Conservation (phyloP, 352 stramenopile genomes). For the Pythium aristosporum region DNA sequence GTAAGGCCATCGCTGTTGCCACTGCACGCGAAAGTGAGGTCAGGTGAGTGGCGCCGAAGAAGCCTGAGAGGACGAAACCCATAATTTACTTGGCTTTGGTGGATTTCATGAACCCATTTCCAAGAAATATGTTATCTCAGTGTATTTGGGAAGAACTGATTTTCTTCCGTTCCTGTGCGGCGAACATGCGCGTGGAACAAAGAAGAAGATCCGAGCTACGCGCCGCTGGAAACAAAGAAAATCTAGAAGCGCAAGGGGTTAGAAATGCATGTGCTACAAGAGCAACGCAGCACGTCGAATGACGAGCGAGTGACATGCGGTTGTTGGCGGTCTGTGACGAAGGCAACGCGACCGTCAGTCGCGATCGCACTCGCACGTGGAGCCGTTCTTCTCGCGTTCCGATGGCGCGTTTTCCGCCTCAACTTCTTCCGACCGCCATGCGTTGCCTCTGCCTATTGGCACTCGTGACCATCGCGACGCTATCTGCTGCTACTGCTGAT, state of each 20-base stretch:
- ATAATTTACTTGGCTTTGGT: background rate
- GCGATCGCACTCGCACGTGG: background rate
- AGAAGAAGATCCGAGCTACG: background rate
- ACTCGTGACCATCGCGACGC: background rate
- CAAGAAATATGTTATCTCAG: background rate
- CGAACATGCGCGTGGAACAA: background rate
- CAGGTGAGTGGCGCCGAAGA: background rate
- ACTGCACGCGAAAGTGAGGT: conserved; percentile 15
- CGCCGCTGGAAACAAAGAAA: background rate
- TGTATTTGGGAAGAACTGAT: background rate
- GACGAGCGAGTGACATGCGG: background rate
- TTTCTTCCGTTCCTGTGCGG: background rate
- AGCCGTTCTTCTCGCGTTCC: background rate
- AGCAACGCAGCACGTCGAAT: background rate
- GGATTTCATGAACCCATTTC: background rate
- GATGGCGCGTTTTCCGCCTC: background rate
- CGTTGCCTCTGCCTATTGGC: background rate
- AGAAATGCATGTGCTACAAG: no score
- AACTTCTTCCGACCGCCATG: background rate
- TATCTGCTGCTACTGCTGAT: background rate
- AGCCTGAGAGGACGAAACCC: background rate
- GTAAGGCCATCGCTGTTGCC: conserved; percentile 13
- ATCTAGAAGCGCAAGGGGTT: no score
- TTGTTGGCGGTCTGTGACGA: background rate
- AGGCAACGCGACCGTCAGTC: background rate